A percentile compares a stretch with the other conserved stretches of the same genome.
These are phyloP conservation scores for Malassezia nana DNA, from an alignment of 1,284 basidiomycete species.

Conservation along the genomic window DNA sequence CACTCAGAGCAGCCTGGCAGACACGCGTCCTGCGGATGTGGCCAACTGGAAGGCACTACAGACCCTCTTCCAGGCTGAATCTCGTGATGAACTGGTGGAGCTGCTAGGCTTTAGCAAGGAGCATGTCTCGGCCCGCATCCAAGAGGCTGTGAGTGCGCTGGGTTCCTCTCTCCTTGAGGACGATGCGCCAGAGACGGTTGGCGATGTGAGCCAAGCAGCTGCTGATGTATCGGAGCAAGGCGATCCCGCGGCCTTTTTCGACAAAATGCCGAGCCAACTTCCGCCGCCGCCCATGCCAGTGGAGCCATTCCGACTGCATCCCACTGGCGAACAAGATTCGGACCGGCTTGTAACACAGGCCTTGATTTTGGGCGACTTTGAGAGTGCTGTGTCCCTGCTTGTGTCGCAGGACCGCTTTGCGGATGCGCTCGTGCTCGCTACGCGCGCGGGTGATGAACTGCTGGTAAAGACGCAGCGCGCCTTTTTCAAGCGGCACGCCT, in stretches of 20 bases:
- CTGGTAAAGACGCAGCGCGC: constrained; percentile 79
- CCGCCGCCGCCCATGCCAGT: not conserved
- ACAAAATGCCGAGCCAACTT: constrained; percentile 1
- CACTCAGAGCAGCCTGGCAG: constrained; percentile 31
- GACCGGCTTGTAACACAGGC: constrained; percentile 85
- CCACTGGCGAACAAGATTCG: constrained; percentile 72
- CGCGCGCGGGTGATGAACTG: constrained; percentile 80
- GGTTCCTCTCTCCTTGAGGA: constrained; percentile 7
- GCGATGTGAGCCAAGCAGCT: not conserved
- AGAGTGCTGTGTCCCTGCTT: constrained; percentile 81
- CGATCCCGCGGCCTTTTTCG: constrained; percentile 5
- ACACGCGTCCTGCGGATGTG: constrained; percentile 50
- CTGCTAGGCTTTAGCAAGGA: constrained; percentile 86
- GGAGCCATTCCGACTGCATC: constrained; percentile 77
- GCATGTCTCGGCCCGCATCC: constrained; percentile 68
- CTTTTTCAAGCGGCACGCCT: constrained; percentile 76
- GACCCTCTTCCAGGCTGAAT: constrained; percentile 79
- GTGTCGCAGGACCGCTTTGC: constrained; percentile 81
- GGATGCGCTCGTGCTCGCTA: constrained; percentile 85
- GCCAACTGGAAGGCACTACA: constrained; percentile 71
- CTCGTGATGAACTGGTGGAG: constrained; percentile 77
- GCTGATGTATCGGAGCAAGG: not conserved
- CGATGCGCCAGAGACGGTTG: not conserved
- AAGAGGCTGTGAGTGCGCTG: constrained; percentile 68
- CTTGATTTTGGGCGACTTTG: constrained; percentile 85